These are phyloP conservation scores for Lophium mytilinum DNA, from an alignment of 495 filamentous ascomycete genomes.

Conservation along the genomic window DNA sequence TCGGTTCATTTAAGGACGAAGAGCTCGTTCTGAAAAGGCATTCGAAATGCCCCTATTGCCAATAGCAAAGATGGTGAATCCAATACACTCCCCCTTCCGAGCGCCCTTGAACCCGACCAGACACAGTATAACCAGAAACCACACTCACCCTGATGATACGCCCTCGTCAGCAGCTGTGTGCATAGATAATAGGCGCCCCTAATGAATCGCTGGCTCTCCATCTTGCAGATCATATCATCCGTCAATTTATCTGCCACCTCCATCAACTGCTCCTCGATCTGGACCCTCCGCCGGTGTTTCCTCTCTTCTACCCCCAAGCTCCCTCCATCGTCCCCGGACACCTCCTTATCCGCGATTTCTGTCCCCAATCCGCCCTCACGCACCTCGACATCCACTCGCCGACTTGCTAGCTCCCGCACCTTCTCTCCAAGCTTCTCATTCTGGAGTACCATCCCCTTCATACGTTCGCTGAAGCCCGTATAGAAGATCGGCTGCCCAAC, in stretches of 20 bases:
- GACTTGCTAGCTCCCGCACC: constrained; percentile 67
- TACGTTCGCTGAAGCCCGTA: constrained; percentile 79
- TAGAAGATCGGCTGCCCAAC: constrained; percentile 94
- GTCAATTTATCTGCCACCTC: constrained; percentile 79
- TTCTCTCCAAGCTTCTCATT: constrained; percentile 65
- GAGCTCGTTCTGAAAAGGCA: no score
- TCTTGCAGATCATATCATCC: constrained; percentile 97
- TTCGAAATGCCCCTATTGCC: no score
- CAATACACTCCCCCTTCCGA: no score
- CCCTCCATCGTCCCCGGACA: not conserved
- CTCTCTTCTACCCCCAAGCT: constrained; percentile 28
- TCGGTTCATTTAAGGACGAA: not conserved
- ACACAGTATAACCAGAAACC: not conserved
- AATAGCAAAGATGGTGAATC: no score
- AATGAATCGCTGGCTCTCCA: constrained; percentile 92
- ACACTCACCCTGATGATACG: constrained; percentile 77
- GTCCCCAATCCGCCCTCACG: constrained; percentile 59
- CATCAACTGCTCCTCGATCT: constrained; percentile 54
- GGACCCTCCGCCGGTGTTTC: constrained; percentile 47
- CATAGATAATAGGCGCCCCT: constrained; percentile 80
- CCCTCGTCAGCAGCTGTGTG: constrained; percentile 81
- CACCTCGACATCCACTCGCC: constrained; percentile 64
- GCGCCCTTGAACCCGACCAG: no score
- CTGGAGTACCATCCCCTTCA: constrained; percentile 67
- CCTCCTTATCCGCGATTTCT: constrained; percentile 11